Percentiles rank a stretch among this genome's conserved stretches.
These are phyloP conservation scores for Neofusicoccum ribis DNA, from an alignment of 2,329 filamentous ascomycete species.

Conservation along the genomic window DNA sequence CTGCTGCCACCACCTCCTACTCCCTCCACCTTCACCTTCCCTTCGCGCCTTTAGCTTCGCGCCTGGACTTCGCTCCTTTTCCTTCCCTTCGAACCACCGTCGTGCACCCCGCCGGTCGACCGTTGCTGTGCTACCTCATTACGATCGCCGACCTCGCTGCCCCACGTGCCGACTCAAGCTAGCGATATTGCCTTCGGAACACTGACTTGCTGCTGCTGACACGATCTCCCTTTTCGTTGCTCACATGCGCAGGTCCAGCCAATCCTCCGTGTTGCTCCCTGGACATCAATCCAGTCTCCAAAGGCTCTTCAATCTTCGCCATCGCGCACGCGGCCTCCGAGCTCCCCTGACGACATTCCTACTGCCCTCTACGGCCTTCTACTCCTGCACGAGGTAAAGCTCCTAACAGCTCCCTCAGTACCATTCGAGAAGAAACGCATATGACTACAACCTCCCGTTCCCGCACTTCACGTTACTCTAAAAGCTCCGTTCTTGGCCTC, in stretches of 20 bases:
- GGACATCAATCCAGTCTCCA: not conserved
- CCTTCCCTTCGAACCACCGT: not conserved
- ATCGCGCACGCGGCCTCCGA: too few relatives aligned
- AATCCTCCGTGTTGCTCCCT: not conserved
- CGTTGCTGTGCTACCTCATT: not conserved
- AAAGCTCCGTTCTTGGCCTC: too few relatives aligned
- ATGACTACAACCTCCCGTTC: too few relatives aligned
- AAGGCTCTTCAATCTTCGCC: not conserved
- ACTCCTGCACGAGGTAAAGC: too few relatives aligned
- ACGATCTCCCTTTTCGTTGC: slow-evolving; percentile 5
- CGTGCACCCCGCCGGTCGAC: too few relatives aligned
- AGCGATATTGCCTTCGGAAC: not conserved
- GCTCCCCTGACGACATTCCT: too few relatives aligned
- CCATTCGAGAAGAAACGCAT: too few relatives aligned
- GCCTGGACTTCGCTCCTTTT: not conserved
- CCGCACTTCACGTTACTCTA: too few relatives aligned
- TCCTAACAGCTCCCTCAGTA: too few relatives aligned
- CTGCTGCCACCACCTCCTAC: not conserved
- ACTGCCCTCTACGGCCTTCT: too few relatives aligned
- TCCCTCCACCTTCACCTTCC: not conserved
- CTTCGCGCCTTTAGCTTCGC: not conserved
- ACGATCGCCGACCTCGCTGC: not conserved
- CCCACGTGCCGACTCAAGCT: not conserved
- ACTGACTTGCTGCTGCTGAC: slow-evolving; percentile 14
- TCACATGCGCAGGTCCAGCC: slow-evolving; percentile 12